Percentiles rank a stretch among this genome's conserved stretches.
Evolutionary conservation across 2,329 filamentous ascomycete genomes (phyloP).

Genomic region (Hypoxylon sp.): DNA sequence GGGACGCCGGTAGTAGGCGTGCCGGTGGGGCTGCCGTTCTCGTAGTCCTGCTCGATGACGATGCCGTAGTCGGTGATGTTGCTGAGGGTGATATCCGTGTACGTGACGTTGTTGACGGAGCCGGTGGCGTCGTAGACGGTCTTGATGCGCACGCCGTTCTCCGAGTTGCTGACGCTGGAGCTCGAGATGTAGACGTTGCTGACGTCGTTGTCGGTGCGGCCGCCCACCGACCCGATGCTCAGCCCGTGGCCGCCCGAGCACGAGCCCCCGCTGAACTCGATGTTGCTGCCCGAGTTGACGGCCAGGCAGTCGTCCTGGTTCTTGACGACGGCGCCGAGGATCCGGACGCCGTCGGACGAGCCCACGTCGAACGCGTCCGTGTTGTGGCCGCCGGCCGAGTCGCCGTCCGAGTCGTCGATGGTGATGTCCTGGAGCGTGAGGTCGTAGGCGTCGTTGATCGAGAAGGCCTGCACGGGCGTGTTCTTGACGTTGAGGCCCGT

Average conservation of each 20-base stretch:
- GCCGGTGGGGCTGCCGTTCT: constrained; percentile 54
- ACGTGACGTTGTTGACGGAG: constrained; percentile 63
- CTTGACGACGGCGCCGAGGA: constrained; percentile 63
- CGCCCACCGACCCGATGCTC: constrained; percentile 70
- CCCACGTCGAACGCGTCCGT: constrained; percentile 67
- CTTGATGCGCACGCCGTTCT: constrained; percentile 71
- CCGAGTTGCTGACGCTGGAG: constrained; percentile 61
- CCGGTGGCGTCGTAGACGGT: constrained; percentile 64
- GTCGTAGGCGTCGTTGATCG: constrained; percentile 56
- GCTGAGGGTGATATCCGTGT: constrained; percentile 63
- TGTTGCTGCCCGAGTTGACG: constrained; percentile 65
- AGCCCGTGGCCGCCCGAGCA: constrained; percentile 68
- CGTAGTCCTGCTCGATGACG: constrained; percentile 70
- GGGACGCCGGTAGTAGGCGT: constrained; percentile 60
- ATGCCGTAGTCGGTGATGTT: constrained; percentile 66
- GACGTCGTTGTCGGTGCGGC: constrained; percentile 66
- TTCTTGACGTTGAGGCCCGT: constrained; percentile 64
- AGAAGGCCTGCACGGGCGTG: constrained; percentile 66
- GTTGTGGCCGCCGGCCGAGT: constrained; percentile 60
- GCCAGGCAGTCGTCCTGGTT: constrained; percentile 72
- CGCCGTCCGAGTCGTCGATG: constrained; percentile 69
- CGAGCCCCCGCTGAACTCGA: constrained; percentile 56
- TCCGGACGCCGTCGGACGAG: constrained; percentile 59
- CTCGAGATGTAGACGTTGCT: constrained; percentile 63
- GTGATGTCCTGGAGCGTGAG: constrained; percentile 62